Conservation (phyloP, 495 filamentous ascomycete genomes). For the Penicillium arizonense region DNA sequence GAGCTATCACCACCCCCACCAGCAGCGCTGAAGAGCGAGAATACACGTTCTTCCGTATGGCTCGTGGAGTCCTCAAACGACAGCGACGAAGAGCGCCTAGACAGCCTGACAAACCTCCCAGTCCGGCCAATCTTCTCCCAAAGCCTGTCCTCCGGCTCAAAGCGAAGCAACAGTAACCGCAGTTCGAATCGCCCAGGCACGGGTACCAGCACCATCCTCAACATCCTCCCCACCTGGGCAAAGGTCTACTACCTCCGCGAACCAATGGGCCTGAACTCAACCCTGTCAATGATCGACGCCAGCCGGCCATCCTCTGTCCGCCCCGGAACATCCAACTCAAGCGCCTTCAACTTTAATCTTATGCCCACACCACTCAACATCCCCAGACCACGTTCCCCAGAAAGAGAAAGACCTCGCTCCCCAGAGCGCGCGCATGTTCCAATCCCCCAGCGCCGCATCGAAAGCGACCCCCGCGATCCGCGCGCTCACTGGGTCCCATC, state of each 20-base stretch:
- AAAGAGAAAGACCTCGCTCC: not conserved
- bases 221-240: constrained; percentile 49
- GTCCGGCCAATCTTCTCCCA: constrained; percentile 33
- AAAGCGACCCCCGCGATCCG: constrained; percentile 42
- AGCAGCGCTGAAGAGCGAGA: constrained; percentile 27
- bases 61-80: constrained; percentile 42
- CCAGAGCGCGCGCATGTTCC: not conserved
- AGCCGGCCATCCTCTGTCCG: constrained; percentile 32
- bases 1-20: constrained; percentile 21
- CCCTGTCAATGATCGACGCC: constrained; percentile 33
- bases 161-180: constrained; percentile 38
- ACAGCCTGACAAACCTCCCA: constrained; percentile 43
- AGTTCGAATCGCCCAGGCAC: constrained; percentile 41
- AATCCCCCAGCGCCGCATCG: constrained; percentile 20
- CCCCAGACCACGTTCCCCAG: constrained; percentile 13
- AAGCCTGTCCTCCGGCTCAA: constrained; percentile 36
- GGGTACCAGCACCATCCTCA: constrained; percentile 51
- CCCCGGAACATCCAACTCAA: constrained; percentile 31
- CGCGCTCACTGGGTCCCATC: constrained; percentile 42
- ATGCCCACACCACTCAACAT: constrained; percentile 31
- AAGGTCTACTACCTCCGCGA: constrained; percentile 47
- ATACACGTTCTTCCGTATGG: constrained; percentile 42
- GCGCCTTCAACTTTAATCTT: constrained; percentile 29
- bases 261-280: constrained; percentile 28
- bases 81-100: constrained; percentile 33